Conservation (phyloP, 345 rosid species). For the Bruguiera parviflora region DNA sequence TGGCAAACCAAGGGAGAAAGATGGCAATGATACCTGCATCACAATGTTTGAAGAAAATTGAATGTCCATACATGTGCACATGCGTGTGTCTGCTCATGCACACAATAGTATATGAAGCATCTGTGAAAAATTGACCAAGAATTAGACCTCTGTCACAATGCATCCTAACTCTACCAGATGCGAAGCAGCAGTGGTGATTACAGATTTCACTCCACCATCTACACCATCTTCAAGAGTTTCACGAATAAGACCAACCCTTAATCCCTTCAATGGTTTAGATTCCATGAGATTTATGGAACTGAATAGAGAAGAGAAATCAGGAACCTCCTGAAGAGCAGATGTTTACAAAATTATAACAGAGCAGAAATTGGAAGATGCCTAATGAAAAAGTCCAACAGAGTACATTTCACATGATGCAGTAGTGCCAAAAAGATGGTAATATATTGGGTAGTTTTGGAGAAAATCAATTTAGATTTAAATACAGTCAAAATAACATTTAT, state of each 20-base stretch:
- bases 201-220: constrained; percentile 68
- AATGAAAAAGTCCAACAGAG: background rate
- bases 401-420: background rate
- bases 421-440: constrained; percentile 1
- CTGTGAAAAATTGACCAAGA: background rate
- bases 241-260: constrained; percentile 74
- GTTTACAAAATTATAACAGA: constrained; percentile 5
- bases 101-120: too few relatives aligned
- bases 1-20: constrained; percentile 85
- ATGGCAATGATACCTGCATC: constrained; percentile 72
- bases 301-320: constrained; percentile 57
- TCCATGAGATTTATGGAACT: constrained; percentile 37
- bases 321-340: constrained; percentile 55
- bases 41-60: background rate
- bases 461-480: too few relatives aligned
- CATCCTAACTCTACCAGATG: constrained; percentile 88
- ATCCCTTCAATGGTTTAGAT: constrained; percentile 69
- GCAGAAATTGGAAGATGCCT: background rate
- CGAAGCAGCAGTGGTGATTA: constrained; percentile 59
- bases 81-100: too few relatives aligned
- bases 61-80: too few relatives aligned
- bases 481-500: too few relatives aligned
- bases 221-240: constrained; percentile 80
- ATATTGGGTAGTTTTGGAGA: background rate
- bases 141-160: constrained; percentile 48